A percentile compares a stretch with the other conserved stretches of the same genome.
These are phyloP conservation scores for Ceratobasidium papillatum DNA, from an alignment of 1,284 basidiomycete species.

Conservation along the genomic window DNA sequence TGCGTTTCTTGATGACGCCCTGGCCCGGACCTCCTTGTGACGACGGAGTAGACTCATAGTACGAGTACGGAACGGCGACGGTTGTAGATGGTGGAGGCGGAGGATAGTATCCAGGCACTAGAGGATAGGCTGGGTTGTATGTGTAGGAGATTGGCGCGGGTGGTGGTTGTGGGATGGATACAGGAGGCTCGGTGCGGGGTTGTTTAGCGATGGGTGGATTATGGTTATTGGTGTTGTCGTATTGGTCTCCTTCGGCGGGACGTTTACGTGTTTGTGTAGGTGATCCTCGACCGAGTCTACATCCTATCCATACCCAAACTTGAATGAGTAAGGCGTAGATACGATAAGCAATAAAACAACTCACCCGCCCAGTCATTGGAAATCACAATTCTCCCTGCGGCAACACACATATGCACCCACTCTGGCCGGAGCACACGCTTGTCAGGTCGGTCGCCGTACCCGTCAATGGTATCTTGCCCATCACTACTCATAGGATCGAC, in stretches of 20 bases:
- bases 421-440: slow-evolving; percentile 28
- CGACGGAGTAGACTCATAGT: slow-evolving; percentile 5
- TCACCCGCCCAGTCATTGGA: slow-evolving; percentile 27
- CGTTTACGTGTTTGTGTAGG: slow-evolving; percentile 3
- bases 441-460: slow-evolving; percentile 29
- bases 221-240: not conserved
- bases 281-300: slow-evolving; percentile 16
- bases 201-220: not conserved
- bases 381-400: slow-evolving; percentile 4
- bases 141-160: slow-evolving; percentile 2
- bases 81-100: not conserved
- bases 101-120: slow-evolving; percentile 25
- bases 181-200: not conserved
- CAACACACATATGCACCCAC: slow-evolving; percentile 19
- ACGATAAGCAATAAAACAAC: not conserved
- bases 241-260: slow-evolving; percentile 6
- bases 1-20: slow-evolving; percentile 6
- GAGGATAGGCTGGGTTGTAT: slow-evolving; percentile 20
- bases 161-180: not conserved
- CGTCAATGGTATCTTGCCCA: slow-evolving; percentile 33
- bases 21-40: not conserved
- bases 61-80: slow-evolving; percentile 4
- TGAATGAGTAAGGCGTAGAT: not conserved
- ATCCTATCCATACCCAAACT: not conserved
- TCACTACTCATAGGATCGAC: slow-evolving; percentile 23